Evolutionary conservation across 495 filamentous ascomycete genomes (phyloP).

Genomic region (Neurospora sp.): DNA sequence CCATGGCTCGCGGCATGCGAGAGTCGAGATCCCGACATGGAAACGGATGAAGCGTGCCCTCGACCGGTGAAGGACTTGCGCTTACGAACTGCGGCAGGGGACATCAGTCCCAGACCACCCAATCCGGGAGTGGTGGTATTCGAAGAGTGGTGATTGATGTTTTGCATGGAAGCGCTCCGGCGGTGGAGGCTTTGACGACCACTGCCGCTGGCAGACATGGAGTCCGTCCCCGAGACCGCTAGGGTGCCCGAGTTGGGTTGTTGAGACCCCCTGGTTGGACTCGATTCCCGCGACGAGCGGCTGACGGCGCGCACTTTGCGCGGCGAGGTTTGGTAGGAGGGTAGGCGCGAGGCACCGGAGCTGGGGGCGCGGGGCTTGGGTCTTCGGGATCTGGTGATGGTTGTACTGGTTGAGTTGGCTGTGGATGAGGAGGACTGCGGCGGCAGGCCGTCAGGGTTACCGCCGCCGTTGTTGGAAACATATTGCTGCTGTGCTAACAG

Average conservation of each 20-base stretch:
- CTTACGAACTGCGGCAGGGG: conserved; percentile 14
- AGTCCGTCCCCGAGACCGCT: neutral
- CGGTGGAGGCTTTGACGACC: conserved; percentile 15
- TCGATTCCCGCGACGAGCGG: conserved; percentile 3
- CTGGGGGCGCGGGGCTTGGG: conserved; percentile 33
- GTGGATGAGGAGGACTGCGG: neutral
- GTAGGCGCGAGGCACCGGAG: conserved; percentile 28
- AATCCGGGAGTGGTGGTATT: conserved; percentile 1
- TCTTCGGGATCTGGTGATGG: conserved; percentile 12
- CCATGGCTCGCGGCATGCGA: neutral
- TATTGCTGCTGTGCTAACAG: neutral
- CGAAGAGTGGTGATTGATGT: conserved; percentile 7
- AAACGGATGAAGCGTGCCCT: neutral
- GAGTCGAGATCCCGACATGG: neutral
- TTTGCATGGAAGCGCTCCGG: conserved; percentile 19
- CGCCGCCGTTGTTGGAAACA: neutral
- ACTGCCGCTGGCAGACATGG: conserved; percentile 9
- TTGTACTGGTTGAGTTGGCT: neutral
- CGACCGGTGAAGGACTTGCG: conserved; percentile 18
- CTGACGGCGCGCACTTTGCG: conserved; percentile 24
- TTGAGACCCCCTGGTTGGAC: neutral
- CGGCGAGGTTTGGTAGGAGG: conserved; percentile 22
- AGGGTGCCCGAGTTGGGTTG: neutral
- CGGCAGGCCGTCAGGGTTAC: neutral
- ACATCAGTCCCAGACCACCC: neutral